These are phyloP conservation scores for Rhamnella rubrinervis DNA, from an alignment of 331 rosid species.

Conservation along the genomic window DNA sequence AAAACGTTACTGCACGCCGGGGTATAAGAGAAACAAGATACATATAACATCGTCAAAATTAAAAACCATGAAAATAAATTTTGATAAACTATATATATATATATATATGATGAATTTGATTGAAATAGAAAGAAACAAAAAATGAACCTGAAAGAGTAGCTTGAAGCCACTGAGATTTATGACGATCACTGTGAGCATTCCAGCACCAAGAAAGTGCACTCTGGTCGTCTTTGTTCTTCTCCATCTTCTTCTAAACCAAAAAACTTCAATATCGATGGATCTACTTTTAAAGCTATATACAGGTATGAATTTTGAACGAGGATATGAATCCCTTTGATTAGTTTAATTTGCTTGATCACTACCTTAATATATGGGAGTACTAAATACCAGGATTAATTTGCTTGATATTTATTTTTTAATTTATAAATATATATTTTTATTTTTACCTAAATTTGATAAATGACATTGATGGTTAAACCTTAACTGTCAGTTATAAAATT, in stretches of 20 bases:
- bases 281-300: not conserved
- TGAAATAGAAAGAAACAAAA: no score
- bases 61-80: no score
- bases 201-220: slow-evolving; percentile 33
- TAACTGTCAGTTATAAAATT: no score
- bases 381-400: not conserved
- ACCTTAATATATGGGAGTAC: no score
- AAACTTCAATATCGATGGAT: not conserved
- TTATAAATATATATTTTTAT: no score
- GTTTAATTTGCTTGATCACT: not conserved
- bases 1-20: no score
- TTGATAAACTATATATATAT: not conserved
- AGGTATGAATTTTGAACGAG: no score
- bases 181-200: slow-evolving; percentile 26
- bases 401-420: no score
- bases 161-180: slow-evolving; percentile 40
- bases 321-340: no score
- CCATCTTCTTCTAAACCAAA: slow-evolving; percentile 7
- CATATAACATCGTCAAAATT: not conserved
- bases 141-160: slow-evolving; percentile 37
- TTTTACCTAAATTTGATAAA: no score
- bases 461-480: no score
- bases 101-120: no score
- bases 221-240: not conserved
- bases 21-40: not conserved